Base-by-base conservation (phyloP, 2,329 filamentous ascomycete species). In the Didymella lethalis region DNA sequence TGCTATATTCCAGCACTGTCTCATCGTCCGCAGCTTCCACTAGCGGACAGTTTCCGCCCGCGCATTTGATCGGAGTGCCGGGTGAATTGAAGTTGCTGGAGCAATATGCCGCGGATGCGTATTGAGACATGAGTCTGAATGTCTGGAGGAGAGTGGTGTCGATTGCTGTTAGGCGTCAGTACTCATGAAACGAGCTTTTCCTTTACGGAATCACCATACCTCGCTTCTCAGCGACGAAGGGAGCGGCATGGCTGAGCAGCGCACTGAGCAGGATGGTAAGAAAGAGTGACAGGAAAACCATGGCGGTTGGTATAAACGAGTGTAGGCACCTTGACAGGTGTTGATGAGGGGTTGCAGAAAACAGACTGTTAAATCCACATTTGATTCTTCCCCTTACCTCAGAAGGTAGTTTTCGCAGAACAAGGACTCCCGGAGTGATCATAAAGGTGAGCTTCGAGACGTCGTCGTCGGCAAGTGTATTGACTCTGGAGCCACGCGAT, bases 61-160 rank as follows among this genome's bases (percentile, higher is more conserved):
- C 80, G 63, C 84, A 86, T 11, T 71, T 72, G 23, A 85, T 62
- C 31, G 74, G 74, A 25, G 77, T 73, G 26, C 77, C 78, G 0
- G 78, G 57, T 3, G 78, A 78, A 38, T 81, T 67, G 65, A 79
- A 75, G 64, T 85, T 85, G 55, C 64, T 71, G 5, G 76, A 62
- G 67, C 84, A 85, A 66, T 85, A 85, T n/a, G 83, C 77, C 12
- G 84, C 83, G 0, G 82, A 82, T 10, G 83, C 76, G 68, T 83
- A 86, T 61, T 85, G 71, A 10, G 65, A 65, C 70, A 76, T 75
- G 28, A 76, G 49, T 18, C 68, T 67, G 48, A 76, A 68, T 8
- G 53, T 66, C 29, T 54, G 40, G 26, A 74, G 54, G 16, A 74
- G 62, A 18, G 54, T 50, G 10, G 62, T 23, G 11, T 61, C 57